phyloP scores from a whole-genome alignment of 768 basidiomycete species.

The Termitomyces sp. region DNA sequence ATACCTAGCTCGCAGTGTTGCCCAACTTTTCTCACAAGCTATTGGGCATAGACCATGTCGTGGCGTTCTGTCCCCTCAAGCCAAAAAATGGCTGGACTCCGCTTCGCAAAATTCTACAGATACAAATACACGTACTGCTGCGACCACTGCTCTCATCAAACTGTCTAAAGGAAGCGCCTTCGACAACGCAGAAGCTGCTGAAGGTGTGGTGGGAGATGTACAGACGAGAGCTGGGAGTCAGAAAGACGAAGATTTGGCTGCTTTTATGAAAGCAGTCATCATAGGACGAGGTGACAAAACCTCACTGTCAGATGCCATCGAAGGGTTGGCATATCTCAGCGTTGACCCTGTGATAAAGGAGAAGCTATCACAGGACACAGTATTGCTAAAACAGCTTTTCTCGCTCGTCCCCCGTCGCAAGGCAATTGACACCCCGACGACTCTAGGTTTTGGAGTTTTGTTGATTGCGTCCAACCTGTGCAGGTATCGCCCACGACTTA shows the following conservation, averaged over 20 bases:
- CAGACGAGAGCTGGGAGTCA: conserved; percentile 10
- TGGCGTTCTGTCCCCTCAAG: conserved; percentile 49
- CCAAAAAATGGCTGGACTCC: conserved; percentile 61
- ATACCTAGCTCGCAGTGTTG: conserved; percentile 52
- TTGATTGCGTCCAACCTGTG: conserved; percentile 74
- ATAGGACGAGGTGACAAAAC: conserved; percentile 32
- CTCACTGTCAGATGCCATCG: conserved; percentile 61
- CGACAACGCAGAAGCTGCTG: conserved; percentile 34
- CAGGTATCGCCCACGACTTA: conserved; percentile 62
- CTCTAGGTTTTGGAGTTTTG: conserved; percentile 73
- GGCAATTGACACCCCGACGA: conserved; percentile 32
- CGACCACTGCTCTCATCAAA: conserved; percentile 77
- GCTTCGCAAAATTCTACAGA: conserved; percentile 46
- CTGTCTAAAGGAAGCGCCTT: conserved; percentile 51
- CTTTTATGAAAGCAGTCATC: conserved; percentile 54
- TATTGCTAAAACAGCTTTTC: conserved; percentile 55
- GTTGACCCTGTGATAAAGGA: conserved; percentile 60
- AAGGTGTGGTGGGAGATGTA: conserved; percentile 7
- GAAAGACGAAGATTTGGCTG: conserved; percentile 42
- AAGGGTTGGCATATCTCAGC: conserved; percentile 84
- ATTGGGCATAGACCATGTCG: conserved; percentile 72
- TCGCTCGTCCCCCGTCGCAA: conserved; percentile 51
- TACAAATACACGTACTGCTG: conserved; percentile 47
- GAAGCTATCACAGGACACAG: conserved; percentile 43
- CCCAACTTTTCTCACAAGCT: conserved; percentile 73